phyloP scores from a whole-genome alignment of 164 flowering plant species.

The Tetrastigma voinierianum region DNA sequence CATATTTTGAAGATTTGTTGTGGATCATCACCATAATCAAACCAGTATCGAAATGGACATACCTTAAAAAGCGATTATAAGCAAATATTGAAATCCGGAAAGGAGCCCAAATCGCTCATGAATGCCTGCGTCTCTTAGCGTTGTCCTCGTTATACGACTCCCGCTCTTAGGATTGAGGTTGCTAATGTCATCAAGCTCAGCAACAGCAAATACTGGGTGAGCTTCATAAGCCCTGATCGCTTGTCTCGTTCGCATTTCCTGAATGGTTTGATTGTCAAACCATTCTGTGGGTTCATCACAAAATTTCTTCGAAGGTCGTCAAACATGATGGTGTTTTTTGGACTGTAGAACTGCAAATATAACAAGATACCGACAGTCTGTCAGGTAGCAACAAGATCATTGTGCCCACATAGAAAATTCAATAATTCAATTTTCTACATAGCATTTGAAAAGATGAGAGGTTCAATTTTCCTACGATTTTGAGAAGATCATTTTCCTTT shows the following conservation, averaged over 20 bases:
- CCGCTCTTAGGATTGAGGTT: conserved; percentile 67
- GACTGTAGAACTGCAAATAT: conserved; percentile 65
- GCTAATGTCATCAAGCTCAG: conserved; percentile 78
- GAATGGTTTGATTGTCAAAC: conserved; percentile 83
- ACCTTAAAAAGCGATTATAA: neutral
- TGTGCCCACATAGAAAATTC: neutral
- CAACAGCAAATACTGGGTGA: conserved; percentile 91
- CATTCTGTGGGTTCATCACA: conserved; percentile 98
- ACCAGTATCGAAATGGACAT: neutral
- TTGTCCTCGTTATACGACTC: conserved; percentile 55
- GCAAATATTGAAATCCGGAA: conserved; percentile 1
- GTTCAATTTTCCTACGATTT: too few species aligned
- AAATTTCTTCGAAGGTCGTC: conserved; percentile 91
- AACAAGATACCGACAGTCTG: conserved; percentile 1
- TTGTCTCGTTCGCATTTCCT: conserved; percentile 68
- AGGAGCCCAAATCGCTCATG: conserved; percentile 18
- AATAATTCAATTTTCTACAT: neutral
- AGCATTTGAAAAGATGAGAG: neutral
- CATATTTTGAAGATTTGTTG: neutral
- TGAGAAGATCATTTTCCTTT: too few species aligned
- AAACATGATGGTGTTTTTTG: conserved; percentile 92
- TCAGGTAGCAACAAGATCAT: neutral
- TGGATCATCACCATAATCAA: neutral
- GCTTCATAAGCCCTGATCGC: conserved; percentile 73
- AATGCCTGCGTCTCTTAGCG: conserved; percentile 65